Conservation (phyloP, 768 basidiomycete genomes). For the Gloeopeniophorella convolvens region DNA sequence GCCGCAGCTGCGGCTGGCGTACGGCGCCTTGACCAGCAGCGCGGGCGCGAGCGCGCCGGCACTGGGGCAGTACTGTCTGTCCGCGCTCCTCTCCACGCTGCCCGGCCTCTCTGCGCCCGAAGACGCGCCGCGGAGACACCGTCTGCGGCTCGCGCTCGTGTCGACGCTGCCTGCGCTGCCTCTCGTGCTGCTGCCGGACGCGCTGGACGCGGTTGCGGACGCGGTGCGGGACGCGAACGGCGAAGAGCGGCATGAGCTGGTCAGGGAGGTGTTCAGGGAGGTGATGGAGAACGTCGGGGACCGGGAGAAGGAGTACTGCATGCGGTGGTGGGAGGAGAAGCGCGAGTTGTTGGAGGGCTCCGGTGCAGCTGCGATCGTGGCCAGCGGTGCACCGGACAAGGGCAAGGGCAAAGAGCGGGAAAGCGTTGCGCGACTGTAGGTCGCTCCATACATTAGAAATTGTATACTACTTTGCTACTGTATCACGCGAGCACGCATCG, state of each 20-base stretch:
- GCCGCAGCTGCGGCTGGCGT: conserved; percentile 67
- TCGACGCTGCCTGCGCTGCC: conserved; percentile 61
- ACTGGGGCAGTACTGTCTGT: conserved; percentile 65
- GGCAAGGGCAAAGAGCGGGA: not conserved
- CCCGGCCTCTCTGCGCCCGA: conserved; percentile 9
- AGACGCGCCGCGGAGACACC: conserved; percentile 34
- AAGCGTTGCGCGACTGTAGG: conserved; percentile 4
- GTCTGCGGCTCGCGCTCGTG: conserved; percentile 58
- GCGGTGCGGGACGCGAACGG: conserved; percentile 26
- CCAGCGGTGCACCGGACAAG: too few relatives aligned
- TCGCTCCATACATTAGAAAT: not conserved
- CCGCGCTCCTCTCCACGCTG: conserved; percentile 20
- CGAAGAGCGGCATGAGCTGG: conserved; percentile 37
- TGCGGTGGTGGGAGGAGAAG: conserved; percentile 66
- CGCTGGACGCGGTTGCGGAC: conserved; percentile 43
- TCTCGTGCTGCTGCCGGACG: conserved; percentile 45
- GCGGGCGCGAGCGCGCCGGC: conserved; percentile 38
- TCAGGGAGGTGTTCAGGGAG: conserved; percentile 54
- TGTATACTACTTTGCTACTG: too few relatives aligned
- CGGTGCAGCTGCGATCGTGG: too few relatives aligned
- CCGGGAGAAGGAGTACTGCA: conserved; percentile 56
- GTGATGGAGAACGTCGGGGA: conserved; percentile 61
- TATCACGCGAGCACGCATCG: too few relatives aligned
- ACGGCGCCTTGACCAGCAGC: conserved; percentile 59
- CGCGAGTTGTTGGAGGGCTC: conserved; percentile 1